Conservation (phyloP, 768 basidiomycete species). For the Leccinum disarticulatum region DNA sequence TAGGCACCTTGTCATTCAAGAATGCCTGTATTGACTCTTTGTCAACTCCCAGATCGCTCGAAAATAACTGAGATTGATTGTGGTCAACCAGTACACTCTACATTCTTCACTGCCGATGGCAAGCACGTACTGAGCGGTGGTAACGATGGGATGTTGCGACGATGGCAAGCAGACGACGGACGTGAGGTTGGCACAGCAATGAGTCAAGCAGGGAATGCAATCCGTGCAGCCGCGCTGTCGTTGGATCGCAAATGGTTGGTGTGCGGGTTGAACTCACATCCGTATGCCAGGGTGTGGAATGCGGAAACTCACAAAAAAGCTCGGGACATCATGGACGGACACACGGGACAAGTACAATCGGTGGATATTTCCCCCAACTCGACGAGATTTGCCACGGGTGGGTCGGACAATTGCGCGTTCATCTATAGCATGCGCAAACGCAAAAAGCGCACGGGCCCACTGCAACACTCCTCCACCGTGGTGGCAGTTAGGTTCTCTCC, state of each 20-base stretch:
- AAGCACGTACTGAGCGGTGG: conserved; percentile 3
- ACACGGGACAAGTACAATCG: too few relatives aligned
- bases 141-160: not conserved
- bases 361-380: too few relatives aligned
- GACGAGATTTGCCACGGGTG: too few relatives aligned
- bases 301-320: too few relatives aligned
- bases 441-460: too few relatives aligned
- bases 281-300: not conserved
- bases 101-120: not conserved
- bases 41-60: not conserved
- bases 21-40: not conserved
- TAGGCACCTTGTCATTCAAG: too few relatives aligned
- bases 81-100: not conserved
- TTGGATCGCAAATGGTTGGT: not conserved
- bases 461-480: too few relatives aligned
- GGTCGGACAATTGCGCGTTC: too few relatives aligned
- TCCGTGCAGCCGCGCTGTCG: not conserved
- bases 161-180: conserved; percentile 1
- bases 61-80: not conserved
- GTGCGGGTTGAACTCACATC: not conserved
- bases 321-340: too few relatives aligned
- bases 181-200: not conserved
- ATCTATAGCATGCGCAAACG: too few relatives aligned
- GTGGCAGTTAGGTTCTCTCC: too few relatives aligned
- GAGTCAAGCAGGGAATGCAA: not conserved